Conservation (phyloP, 192 early-diverging fungal genomes). For the Glomus cerebriforme region DNA sequence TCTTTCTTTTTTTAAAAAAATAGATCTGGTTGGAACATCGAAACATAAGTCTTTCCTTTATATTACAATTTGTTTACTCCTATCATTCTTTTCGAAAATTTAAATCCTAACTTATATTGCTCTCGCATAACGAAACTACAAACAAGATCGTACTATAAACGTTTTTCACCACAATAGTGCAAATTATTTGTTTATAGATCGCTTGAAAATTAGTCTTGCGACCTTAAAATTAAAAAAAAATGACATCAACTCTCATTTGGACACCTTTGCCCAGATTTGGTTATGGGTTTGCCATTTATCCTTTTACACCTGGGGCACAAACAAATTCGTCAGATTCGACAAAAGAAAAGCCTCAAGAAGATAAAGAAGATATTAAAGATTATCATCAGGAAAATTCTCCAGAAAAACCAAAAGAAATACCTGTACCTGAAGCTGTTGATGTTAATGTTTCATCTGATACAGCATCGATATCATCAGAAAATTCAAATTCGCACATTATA, state of each 20-base stretch:
- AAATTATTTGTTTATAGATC: background rate
- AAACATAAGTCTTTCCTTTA: background rate
- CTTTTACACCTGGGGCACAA: constrained; percentile 40
- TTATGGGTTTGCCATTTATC: constrained; percentile 47
- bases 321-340: constrained; percentile 21
- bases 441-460: constrained; percentile 8
- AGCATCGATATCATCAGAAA: constrained; percentile 20
- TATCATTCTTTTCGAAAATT: background rate
- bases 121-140: background rate
- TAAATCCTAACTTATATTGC: background rate
- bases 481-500: constrained; percentile 1
- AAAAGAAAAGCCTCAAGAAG: constrained; percentile 1
- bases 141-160: background rate
- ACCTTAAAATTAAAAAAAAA: background rate
- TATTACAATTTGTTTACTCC: background rate
- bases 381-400: background rate
- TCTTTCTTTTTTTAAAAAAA: background rate
- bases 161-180: background rate
- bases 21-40: background rate
- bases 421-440: background rate
- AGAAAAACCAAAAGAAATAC: background rate
- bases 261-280: constrained; percentile 49
- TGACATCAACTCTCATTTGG: constrained; percentile 28
- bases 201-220: background rate
- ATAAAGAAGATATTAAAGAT: background rate